Base-by-base conservation (phyloP, 108 stramenopile genomes). In the Aurantiochytrium sp. region DNA sequence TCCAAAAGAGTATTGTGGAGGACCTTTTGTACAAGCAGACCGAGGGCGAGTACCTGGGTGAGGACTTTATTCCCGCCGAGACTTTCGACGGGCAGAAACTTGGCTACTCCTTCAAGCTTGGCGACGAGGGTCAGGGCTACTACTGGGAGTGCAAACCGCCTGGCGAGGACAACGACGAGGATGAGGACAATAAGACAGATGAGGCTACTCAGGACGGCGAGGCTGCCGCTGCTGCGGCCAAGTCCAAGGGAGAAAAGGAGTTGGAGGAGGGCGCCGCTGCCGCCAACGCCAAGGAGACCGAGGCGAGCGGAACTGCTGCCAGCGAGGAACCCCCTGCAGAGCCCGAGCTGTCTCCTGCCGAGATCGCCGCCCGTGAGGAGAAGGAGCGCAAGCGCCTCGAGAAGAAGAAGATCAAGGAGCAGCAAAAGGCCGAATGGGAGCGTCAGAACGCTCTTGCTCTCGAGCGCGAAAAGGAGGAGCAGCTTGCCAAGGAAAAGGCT, bases 131-230 rank as follows among this genome's bases (percentile, higher is more conserved):
- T 51, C 73, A 45, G 16, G 73, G 73, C 42, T 83, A 83, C 51
- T 83, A 83, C 73, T 83, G 73, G 73, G 73, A 83, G 73, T 51
- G 73, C 73, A 83, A 83, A 28, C 73, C 73, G 28, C 49, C n/a
- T 12, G 73, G 8, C 19, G 49, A 83, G n/a, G 49, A 47, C 5
- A 28, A 10, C 28, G 51, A 10, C 49, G 73, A 83, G 44, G 49
- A 83, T 25, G 4, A n/a, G 43, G 49, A 83, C 1, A 23, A 47
- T 47, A 28, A 10, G 18, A 28, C 12, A 5, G 73, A 83, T 1
- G 18, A 72, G 29, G 72, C 18, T 18, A n/a, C 23, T 21, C 49
- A 83, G 28, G n/a, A 6, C 44, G 73, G 4, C 43, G 49, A 83
- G 73, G 23, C 73, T 6, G 21, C 73, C 51, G 21, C 42, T 25